phyloP scores from a whole-genome alignment of 768 basidiomycete species.

The Dioszegia crocea region DNA sequence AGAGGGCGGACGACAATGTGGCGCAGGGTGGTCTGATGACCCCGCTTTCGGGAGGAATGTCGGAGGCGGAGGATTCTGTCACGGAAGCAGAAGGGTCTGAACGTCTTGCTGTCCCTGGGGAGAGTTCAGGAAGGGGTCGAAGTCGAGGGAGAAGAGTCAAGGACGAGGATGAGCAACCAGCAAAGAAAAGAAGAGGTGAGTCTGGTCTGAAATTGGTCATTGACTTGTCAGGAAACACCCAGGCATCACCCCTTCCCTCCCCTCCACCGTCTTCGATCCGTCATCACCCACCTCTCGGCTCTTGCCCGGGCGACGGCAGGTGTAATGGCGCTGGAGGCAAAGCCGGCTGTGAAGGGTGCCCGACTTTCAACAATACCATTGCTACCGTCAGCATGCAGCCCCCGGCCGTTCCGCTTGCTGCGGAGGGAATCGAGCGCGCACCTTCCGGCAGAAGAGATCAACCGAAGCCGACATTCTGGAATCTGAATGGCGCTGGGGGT shows the following conservation, averaged over 20 bases:
- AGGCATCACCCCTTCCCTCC: conserved; percentile 16
- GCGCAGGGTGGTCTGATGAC: neutral
- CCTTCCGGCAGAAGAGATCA: conserved; percentile 7
- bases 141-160: conserved; percentile 15
- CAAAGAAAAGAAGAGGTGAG: conserved; percentile 35
- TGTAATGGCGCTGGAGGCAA: conserved; percentile 97
- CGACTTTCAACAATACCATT: conserved; percentile 84
- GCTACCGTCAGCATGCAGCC: conserved; percentile 46
- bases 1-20: neutral
- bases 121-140: conserved; percentile 11
- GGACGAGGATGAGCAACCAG: conserved; percentile 23
- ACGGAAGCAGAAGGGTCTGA: neutral
- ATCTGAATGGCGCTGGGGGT: neutral
- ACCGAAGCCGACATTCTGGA: neutral
- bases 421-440: conserved; percentile 47
- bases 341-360: conserved; percentile 88
- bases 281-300: conserved; percentile 51
- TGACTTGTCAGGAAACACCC: conserved; percentile 13
- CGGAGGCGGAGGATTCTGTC: conserved; percentile 12
- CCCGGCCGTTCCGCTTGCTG: conserved; percentile 51
- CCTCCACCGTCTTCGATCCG: conserved; percentile 28
- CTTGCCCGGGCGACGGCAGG: conserved; percentile 97
- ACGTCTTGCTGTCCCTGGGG: neutral
- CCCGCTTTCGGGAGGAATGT: neutral
- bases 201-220: neutral